Base-by-base conservation (phyloP, 805 yeast species). In the Kazachstania kunashirensis region DNA sequence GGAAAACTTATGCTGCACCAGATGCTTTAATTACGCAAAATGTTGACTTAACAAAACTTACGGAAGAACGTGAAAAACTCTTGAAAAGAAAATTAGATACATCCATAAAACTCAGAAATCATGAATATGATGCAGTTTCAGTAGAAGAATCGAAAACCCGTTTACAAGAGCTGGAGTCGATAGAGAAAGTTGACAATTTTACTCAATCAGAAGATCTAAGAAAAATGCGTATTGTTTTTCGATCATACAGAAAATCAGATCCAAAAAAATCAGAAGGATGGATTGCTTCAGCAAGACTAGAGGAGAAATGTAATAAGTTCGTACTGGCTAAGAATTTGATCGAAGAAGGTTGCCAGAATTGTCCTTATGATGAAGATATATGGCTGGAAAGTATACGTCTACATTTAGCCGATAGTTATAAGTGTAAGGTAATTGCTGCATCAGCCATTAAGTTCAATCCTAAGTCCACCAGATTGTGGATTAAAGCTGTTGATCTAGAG, bases 251-350 rank as follows among this genome's bases (percentile, higher is more conserved):
- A 24, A 73, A 71, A 44, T 62, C 84, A 0, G 80, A 84, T 47
- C 95, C 96, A 0, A 58, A 62, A 29, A 79, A 77, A 40, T 72
- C 94, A 0, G 72, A 73, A 33, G 83, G 81, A 4, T 89, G 95
- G 95, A 81, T 89, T 16, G 84, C 94, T 0, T 73, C 85, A 33
- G 94, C 95, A 0, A 61, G 84, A 32, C 53, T 85, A 8, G 97
- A 89, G 51, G 80, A 74, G 45, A 70, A 68, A 31, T 79, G 78
- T 1, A 67, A 68, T 30, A 76, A 75, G 35, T 63, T 65, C 37
- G 60, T 60, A 5, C 57, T 57, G 11, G 96, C 97, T 0, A 70
- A 71, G 36, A 59, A 59, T 16, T 42, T 82, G 12, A 78, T 86
- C 6, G 66, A 65, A n/a, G 75, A 83, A 51, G 98, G 95, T 2